A percentile compares a stretch with the other conserved stretches of the same genome.
These are phyloP conservation scores for Tylopilus felleus DNA, from an alignment of 768 basidiomycete genomes.

Conservation along the genomic window DNA sequence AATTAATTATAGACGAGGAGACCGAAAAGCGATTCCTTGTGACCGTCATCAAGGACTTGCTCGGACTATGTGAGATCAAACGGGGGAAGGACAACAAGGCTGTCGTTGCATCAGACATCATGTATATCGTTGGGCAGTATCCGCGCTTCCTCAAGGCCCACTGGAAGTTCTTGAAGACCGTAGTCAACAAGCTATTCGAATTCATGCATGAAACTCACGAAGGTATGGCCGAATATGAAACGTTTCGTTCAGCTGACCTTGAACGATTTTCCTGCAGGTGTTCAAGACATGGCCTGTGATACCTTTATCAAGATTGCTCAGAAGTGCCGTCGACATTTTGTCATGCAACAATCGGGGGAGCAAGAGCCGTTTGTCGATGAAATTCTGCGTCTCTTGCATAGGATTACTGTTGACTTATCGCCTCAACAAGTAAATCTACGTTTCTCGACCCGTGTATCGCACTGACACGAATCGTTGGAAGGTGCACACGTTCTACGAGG, in stretches of 20 bases:
- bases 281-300: conserved; percentile 99
- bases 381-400: conserved; percentile 84
- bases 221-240: conserved; percentile 41
- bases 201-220: conserved; percentile 99
- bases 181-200: conserved; percentile 98
- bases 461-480: conserved; percentile 20
- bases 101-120: conserved; percentile 92
- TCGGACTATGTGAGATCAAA: conserved; percentile 98
- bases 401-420: conserved; percentile 91
- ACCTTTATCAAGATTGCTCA: conserved; percentile 99
- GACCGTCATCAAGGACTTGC: conserved; percentile 96
- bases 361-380: conserved; percentile 98
- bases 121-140: conserved; percentile 99
- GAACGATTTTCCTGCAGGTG: conserved; percentile 49
- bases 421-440: conserved; percentile 63
- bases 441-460: neutral
- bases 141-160: conserved; percentile 99
- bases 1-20: conserved; percentile 73
- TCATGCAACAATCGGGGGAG: conserved; percentile 97
- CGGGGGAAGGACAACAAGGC: conserved; percentile 99
- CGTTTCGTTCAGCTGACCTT: conserved; percentile 2
- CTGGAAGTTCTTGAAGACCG: conserved; percentile 99
- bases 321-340: conserved; percentile 96
- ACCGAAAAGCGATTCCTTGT: conserved; percentile 99
- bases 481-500: conserved; percentile 98